phyloP scores from a whole-genome alignment of 768 basidiomycete species.

The Russula olivacea region DNA sequence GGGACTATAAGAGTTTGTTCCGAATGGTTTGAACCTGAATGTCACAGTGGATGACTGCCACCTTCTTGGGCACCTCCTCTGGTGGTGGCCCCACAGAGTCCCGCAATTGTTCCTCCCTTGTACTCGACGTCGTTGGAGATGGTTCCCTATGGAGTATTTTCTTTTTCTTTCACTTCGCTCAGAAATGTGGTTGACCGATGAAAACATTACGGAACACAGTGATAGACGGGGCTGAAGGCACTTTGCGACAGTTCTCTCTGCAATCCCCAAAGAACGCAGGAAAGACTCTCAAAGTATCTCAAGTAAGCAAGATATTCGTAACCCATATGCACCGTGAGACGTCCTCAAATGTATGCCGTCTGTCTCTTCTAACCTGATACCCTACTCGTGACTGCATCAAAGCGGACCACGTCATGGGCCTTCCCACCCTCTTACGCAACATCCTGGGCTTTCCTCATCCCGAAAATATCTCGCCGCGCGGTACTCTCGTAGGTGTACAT shows the following conservation, averaged over 20 bases:
- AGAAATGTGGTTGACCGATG: not conserved
- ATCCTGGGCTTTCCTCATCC: constrained; percentile 45
- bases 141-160: constrained; percentile 63
- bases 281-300: constrained; percentile 37
- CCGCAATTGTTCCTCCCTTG: constrained; percentile 73
- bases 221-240: constrained; percentile 83
- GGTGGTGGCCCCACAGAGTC: constrained; percentile 69
- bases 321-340: constrained; percentile 73
- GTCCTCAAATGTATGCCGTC: not conserved
- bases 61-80: constrained; percentile 71
- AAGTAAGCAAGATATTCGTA: constrained; percentile 65
- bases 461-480: constrained; percentile 25
- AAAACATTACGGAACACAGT: constrained; percentile 37
- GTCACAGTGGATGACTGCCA: constrained; percentile 45
- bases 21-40: constrained; percentile 19
- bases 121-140: constrained; percentile 50
- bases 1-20: not conserved
- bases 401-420: constrained; percentile 74
- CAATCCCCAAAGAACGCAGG: constrained; percentile 39
- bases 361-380: not conserved
- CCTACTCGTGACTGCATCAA: not conserved
- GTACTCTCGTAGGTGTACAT: constrained; percentile 1
- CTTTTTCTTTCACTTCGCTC: constrained; percentile 27
- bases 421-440: constrained; percentile 59
- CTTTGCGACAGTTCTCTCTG: constrained; percentile 56